These are phyloP conservation scores for Caryopteris hybrid DNA, from an alignment of 305 asterid genomes.

Conservation along the genomic window DNA sequence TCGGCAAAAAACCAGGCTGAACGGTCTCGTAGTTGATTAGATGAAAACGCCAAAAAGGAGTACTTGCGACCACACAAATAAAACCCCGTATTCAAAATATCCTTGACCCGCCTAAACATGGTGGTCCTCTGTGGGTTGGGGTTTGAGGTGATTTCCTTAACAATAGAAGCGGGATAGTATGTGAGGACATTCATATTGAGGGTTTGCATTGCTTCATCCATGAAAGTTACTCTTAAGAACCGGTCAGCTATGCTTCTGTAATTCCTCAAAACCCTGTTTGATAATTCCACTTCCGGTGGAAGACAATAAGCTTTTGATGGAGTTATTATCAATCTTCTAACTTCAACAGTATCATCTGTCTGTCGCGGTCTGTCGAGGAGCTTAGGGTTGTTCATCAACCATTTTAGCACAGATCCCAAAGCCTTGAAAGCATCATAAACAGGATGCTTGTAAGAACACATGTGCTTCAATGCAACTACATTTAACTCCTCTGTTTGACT, in stretches of 20 bases:
- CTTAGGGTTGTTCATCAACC: constrained; percentile 64
- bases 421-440: constrained; percentile 49
- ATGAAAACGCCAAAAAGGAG: constrained; percentile 80
- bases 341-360: constrained; percentile 61
- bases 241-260: constrained; percentile 59
- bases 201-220: constrained; percentile 86
- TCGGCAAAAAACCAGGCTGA: constrained; percentile 98
- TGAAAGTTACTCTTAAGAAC: constrained; percentile 81
- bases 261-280: constrained; percentile 74
- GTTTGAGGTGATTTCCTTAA: constrained; percentile 42
- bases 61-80: constrained; percentile 70
- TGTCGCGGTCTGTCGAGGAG: constrained; percentile 51
- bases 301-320: constrained; percentile 84
- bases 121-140: constrained; percentile 48
- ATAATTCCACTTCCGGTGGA: constrained; percentile 77
- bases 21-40: constrained; percentile 83
- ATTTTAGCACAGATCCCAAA: constrained; percentile 39
- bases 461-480: constrained; percentile 56
- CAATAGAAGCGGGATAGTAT: constrained; percentile 54
- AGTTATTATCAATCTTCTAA: constrained; percentile 73
- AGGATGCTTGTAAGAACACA: constrained; percentile 59
- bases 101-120: constrained; percentile 68
- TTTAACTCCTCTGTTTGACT: constrained; percentile 52
- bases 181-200: constrained; percentile 56
- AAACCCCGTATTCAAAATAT: constrained; percentile 48